Percentiles rank a stretch among this genome's conserved stretches.
phyloP scores from a whole-genome alignment of 768 basidiomycete species.

The Leccinum imitatum region DNA sequence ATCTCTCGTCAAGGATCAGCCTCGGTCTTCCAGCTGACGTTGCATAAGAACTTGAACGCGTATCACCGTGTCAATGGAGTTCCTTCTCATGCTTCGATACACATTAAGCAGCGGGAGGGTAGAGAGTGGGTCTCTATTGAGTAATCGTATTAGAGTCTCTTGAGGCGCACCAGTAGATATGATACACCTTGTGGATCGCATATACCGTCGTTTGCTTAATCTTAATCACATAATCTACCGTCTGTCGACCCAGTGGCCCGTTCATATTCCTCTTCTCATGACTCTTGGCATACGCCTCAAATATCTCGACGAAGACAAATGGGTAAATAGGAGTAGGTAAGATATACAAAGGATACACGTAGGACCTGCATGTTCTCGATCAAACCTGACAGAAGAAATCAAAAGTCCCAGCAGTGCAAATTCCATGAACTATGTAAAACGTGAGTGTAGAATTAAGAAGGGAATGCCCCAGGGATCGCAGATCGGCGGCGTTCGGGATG shows the following conservation, averaged over 20 bases:
- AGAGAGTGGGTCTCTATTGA: slow-evolving; percentile 29
- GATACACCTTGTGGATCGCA: slow-evolving; percentile 9
- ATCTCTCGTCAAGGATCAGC: slow-evolving; percentile 83
- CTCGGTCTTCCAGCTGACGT: slow-evolving; percentile 94
- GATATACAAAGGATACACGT: not conserved
- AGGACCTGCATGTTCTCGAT: not conserved
- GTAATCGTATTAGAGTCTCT: slow-evolving; percentile 8
- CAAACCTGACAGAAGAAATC: not conserved
- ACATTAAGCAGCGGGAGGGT: slow-evolving; percentile 45
- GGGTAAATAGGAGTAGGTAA: not conserved
- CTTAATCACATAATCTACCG: slow-evolving; percentile 12
- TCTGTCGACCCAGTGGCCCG: not conserved
- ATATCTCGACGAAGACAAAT: not conserved
- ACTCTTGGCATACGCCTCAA: not conserved
- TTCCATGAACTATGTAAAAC: not conserved
- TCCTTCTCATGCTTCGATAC: slow-evolving; percentile 76
- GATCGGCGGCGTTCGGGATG: slow-evolving; percentile 69
- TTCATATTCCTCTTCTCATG: not conserved
- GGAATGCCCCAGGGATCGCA: slow-evolving; percentile 60
- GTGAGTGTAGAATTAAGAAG: slow-evolving; percentile 12
- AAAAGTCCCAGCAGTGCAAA: not conserved
- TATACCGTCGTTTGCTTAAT: slow-evolving; percentile 30
- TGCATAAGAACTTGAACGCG: slow-evolving; percentile 97
- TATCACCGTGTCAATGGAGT: slow-evolving; percentile 91
- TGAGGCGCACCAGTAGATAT: slow-evolving; percentile 9